Conservation (phyloP, 805 yeast genomes). For the Priceomyces haplophilus region DNA sequence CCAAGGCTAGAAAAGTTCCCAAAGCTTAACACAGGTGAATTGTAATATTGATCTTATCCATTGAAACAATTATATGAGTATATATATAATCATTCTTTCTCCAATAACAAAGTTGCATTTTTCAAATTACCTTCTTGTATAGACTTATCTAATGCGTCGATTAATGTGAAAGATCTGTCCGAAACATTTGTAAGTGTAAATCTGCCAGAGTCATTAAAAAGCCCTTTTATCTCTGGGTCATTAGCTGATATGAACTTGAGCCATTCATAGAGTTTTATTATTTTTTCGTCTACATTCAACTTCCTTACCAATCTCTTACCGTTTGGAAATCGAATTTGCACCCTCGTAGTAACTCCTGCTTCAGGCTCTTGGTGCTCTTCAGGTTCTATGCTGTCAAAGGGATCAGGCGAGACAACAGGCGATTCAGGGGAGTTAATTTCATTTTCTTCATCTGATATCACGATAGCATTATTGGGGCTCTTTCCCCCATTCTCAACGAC, state of each 20-base stretch:
- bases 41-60: not conserved
- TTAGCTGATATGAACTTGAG: conserved; percentile 58
- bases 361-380: conserved; percentile 64
- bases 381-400: conserved; percentile 50
- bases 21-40: conserved; percentile 5
- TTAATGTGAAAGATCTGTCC: conserved; percentile 47
- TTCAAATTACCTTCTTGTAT: conserved; percentile 74
- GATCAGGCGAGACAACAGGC: conserved; percentile 27
- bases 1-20: conserved; percentile 28
- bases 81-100: conserved; percentile 28
- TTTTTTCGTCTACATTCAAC: conserved; percentile 55
- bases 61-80: not conserved
- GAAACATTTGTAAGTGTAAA: conserved; percentile 35
- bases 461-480: conserved; percentile 27
- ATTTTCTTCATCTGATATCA: conserved; percentile 17
- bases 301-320: conserved; percentile 68
- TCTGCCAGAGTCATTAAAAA: conserved; percentile 34
- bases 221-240: conserved; percentile 47
- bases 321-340: conserved; percentile 81
- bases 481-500: conserved; percentile 32
- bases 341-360: conserved; percentile 56
- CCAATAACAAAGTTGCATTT: conserved; percentile 78
- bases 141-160: conserved; percentile 54
- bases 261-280: conserved; percentile 58
- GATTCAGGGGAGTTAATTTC: conserved; percentile 6